Evolutionary conservation across 2,329 filamentous ascomycete species (phyloP), one percentile per base, ranked within the genome.

Genomic region (Cercospora zeae-maydis): DNA sequence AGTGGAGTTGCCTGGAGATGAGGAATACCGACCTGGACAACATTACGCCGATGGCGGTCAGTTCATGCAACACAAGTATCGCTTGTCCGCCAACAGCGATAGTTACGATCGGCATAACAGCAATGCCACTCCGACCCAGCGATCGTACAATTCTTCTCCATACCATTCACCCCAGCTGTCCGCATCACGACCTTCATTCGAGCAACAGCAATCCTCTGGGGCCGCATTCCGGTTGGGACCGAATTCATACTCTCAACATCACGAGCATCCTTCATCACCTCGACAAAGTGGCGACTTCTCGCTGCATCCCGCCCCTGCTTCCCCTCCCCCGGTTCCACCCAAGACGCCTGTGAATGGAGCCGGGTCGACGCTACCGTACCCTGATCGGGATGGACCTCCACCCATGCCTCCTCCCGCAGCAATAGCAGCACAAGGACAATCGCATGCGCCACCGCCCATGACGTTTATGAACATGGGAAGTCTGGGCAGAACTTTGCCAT

Each of bases 31-130:
- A 58, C 69, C 73, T 21, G 83, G 84, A 1, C 86, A 86, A 1
- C 53, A 79, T 21, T 61, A 60, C 33, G 58, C 64, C 3, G 49
- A 58, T 8, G 52, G 45, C 21, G 54, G 30, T 76, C 63, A 86
- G 82, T 80, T 88, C 82, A 76, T 83, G 75, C 67, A 84, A 76
- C 90, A 93, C 70, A 87, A 91, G 70, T 90, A 90, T 55, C 63
- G 58, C 33, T n/a, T 52, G 27, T 52, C 49, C 14, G 58, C 67
- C 10, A 55, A 62, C 13, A 33, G 51, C 53, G 59, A 68, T n/a
- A 59, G 61, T 45, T 64, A 63, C 45, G 63, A 67, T 42, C 62
- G 52, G 16, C 57, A 39, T 54, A 56, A 45, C 58, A 58, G 45
- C 27, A 61, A 54, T 30, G 27, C 31, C 1, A 59, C 57, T 24